Evolutionary conservation across 2,329 filamentous ascomycete genomes (phyloP).

Genomic region (Emydomyces testavorans): DNA sequence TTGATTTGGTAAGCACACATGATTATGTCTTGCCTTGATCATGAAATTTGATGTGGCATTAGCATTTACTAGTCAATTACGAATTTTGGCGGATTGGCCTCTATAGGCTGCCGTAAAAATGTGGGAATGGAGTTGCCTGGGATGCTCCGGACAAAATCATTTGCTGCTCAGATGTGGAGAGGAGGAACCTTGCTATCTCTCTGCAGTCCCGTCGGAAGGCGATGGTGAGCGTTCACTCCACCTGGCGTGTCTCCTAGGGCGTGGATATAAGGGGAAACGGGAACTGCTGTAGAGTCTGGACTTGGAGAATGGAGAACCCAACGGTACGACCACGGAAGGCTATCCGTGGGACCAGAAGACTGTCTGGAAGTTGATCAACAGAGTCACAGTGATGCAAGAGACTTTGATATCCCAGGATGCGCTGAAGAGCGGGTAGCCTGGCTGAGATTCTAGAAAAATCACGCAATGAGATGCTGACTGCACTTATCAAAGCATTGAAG

Average conservation of each 20-base stretch:
- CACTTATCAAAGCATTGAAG: no score
- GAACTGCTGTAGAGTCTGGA: neutral
- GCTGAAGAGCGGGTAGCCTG: neutral
- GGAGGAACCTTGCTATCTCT: no score
- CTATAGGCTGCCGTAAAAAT: no score
- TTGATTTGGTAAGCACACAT: no score
- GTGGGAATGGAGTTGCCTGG: no score
- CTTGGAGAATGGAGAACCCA: neutral
- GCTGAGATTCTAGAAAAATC: constrained; percentile 7
- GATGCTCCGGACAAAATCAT: no score
- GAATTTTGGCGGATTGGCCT: no score
- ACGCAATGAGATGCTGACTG: neutral
- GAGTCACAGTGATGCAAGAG: neutral
- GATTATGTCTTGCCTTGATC: no score
- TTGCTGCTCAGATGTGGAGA: no score
- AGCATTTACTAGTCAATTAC: no score
- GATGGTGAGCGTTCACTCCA: no score
- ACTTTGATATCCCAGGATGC: neutral
- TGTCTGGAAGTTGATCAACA: neutral
- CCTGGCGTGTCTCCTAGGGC: neutral
- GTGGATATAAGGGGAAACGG: neutral
- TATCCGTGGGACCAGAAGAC: neutral
- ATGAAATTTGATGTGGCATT: no score
- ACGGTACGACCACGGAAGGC: constrained; percentile 1
- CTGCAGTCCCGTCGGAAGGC: neutral